Percentiles rank a stretch among this genome's conserved stretches.
phyloP scores from a whole-genome alignment of 1,139 yeast species.

The Sugiyamaella grinbergsii region DNA sequence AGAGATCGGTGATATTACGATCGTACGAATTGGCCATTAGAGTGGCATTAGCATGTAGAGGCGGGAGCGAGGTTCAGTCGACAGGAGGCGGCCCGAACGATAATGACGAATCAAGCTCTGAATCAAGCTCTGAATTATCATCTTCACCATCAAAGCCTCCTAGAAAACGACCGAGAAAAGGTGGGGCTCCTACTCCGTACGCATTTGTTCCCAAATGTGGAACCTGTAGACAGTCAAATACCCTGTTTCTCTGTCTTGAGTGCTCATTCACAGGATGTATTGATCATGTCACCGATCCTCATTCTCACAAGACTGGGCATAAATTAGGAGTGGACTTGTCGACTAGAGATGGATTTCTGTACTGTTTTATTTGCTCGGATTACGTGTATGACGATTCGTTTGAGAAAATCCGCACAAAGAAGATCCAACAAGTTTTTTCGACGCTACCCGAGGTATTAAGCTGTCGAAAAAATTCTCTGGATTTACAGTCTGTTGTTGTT shows the following conservation, averaged over 20 bases:
- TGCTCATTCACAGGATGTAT: constrained; percentile 84
- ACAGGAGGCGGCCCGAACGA: neutral
- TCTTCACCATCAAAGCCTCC: constrained; percentile 10
- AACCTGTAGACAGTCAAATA: constrained; percentile 17
- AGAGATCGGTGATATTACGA: constrained; percentile 21
- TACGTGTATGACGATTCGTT: constrained; percentile 63
- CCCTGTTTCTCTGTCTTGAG: constrained; percentile 64
- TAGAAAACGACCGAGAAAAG: constrained; percentile 17
- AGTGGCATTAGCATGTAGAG: constrained; percentile 24
- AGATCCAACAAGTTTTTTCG: constrained; percentile 20
- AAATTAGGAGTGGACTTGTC: constrained; percentile 56
- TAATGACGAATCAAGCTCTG: neutral
- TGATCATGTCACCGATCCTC: constrained; percentile 59
- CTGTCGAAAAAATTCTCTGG: neutral
- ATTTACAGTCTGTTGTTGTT: constrained; percentile 5
- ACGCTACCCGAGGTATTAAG: neutral
- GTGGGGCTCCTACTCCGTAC: neutral
- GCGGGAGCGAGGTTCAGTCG: neutral
- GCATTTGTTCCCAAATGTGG: constrained; percentile 21
- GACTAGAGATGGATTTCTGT: constrained; percentile 40
- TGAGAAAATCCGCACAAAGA: constrained; percentile 46
- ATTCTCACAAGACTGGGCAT: constrained; percentile 66
- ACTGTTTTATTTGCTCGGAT: constrained; percentile 77
- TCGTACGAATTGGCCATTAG: constrained; percentile 31
- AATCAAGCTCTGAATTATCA: neutral